Conservation (phyloP, 352 stramenopile genomes). For the Phytophthora boehmeriae region DNA sequence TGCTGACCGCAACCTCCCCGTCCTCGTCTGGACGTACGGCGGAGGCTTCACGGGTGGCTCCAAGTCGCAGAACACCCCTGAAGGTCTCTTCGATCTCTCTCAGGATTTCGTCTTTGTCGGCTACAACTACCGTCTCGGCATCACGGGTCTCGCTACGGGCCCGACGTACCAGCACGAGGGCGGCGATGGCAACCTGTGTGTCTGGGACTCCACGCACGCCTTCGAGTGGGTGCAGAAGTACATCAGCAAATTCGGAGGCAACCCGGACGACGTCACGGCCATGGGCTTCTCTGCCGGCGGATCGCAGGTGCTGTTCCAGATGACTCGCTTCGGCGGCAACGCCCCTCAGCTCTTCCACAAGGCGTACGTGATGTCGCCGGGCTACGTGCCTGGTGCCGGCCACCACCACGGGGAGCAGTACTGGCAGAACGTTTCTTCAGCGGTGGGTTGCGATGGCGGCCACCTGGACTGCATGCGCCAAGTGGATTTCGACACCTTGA, state of each 20-base stretch:
- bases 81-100: constrained; percentile 30
- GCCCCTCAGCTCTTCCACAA: constrained; percentile 31
- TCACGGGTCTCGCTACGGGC: constrained; percentile 27
- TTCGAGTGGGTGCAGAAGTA: constrained; percentile 46
- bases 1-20: constrained; percentile 27
- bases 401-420: constrained; percentile 33
- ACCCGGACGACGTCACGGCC: constrained; percentile 42
- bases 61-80: constrained; percentile 22
- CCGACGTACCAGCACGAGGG: constrained; percentile 38
- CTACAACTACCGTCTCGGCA: constrained; percentile 45
- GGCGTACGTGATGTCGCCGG: constrained; percentile 34
- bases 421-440: constrained; percentile 34
- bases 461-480: constrained; percentile 33
- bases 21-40: constrained; percentile 44
- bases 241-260: constrained; percentile 45
- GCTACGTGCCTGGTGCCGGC: constrained; percentile 21
- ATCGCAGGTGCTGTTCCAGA: constrained; percentile 31
- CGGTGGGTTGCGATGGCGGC: constrained; percentile 19
- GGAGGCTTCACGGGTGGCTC: constrained; percentile 34
- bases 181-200: constrained; percentile 23
- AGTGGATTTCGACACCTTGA: constrained; percentile 15
- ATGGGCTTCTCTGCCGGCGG: constrained; percentile 37
- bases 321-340: constrained; percentile 33
- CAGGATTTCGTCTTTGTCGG: constrained; percentile 41
- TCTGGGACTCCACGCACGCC: constrained; percentile 35